Percentiles rank a stretch among this genome's conserved stretches.
These are phyloP conservation scores for Tanacetum coccineum DNA, from an alignment of 129 eudicot species.

Conservation along the genomic window DNA sequence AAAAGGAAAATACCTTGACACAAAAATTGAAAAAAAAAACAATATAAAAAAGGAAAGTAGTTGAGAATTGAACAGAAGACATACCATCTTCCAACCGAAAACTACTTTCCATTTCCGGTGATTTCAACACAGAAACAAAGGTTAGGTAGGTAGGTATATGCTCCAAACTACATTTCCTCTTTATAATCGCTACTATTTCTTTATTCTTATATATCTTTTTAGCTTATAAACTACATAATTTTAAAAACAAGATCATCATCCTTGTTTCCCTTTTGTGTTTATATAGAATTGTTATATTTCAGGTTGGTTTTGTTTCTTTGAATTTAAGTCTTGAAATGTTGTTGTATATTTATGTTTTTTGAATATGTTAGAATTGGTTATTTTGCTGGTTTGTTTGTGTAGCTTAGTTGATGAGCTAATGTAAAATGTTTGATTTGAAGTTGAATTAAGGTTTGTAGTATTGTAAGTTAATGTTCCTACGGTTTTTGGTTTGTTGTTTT, in stretches of 20 bases:
- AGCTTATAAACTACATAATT: neutral
- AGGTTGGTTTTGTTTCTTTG: slow-evolving; percentile 15
- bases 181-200: slow-evolving; percentile 2
- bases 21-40: neutral
- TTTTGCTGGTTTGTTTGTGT: too few species aligned
- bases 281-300: slow-evolving; percentile 4
- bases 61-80: slow-evolving; percentile 18
- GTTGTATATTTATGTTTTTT: neutral
- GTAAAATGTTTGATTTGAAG: slow-evolving; percentile 13
- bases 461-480: neutral
- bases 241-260: neutral
- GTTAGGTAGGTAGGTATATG: neutral
- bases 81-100: slow-evolving; percentile 39
- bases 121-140: neutral
- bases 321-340: neutral
- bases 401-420: neutral
- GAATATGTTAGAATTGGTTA: neutral
- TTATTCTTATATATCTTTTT: neutral
- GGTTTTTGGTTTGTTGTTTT: slow-evolving; percentile 2
- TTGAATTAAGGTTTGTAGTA: neutral
- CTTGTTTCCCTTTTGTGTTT: slow-evolving; percentile 13
- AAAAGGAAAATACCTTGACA: neutral
- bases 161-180: slow-evolving; percentile 4
- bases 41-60: slow-evolving; percentile 19
- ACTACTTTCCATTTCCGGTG: slow-evolving; percentile 26